Evolutionary conservation across 2,329 filamentous ascomycete genomes (phyloP).

Genomic region (Penicillium freii): DNA sequence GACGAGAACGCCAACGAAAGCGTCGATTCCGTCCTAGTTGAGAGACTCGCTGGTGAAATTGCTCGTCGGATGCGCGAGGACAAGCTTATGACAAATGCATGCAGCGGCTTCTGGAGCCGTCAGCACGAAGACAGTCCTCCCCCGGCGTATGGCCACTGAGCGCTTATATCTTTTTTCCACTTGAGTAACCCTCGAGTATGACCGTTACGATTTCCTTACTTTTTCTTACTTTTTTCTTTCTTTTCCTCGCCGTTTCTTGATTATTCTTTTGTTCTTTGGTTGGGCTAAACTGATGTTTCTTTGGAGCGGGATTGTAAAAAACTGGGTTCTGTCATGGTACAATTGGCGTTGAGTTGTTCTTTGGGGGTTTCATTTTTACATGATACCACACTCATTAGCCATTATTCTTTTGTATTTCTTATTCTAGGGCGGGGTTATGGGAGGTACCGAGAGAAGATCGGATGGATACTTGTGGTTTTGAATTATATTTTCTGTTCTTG

Average conservation of each 20-base stretch:
- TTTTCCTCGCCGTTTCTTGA: background rate
- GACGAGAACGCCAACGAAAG: conserved; percentile 33
- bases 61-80: conserved; percentile 81
- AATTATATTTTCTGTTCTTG: background rate
- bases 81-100: conserved; percentile 52
- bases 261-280: conserved; percentile 2
- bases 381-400: conserved; percentile 33
- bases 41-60: conserved; percentile 86
- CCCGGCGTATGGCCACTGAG: conserved; percentile 47
- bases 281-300: conserved; percentile 7
- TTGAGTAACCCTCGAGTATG: conserved; percentile 18
- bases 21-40: conserved; percentile 49
- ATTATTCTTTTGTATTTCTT: conserved; percentile 1
- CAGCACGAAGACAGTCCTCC: conserved; percentile 42
- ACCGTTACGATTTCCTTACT: conserved; percentile 22
- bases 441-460: background rate
- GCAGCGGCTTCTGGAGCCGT: conserved; percentile 40
- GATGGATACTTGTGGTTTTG: background rate
- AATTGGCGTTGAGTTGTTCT: conserved; percentile 25
- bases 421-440: conserved; percentile 18
- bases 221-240: background rate
- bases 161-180: background rate
- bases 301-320: conserved; percentile 32
- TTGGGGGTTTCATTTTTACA: conserved; percentile 21
- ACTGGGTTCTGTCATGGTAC: conserved; percentile 22